Conservation (phyloP, 2,329 filamentous ascomycete genomes). For the Colletotrichum lindemuthianum region DNA sequence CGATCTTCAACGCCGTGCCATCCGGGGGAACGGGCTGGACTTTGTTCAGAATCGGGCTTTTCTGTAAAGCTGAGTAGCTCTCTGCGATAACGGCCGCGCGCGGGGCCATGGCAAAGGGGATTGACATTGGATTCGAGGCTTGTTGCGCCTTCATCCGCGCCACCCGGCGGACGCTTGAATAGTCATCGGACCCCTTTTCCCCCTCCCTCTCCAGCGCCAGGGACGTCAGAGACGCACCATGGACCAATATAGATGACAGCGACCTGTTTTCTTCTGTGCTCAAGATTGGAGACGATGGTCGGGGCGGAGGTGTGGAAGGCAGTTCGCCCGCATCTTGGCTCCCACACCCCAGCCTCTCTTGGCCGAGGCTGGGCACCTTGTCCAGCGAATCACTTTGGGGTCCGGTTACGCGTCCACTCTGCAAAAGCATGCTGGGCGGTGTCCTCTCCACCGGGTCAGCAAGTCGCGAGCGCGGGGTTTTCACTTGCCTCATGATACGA, state of each 20-base stretch:
- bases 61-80: not conserved
- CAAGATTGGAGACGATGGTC: slow-evolving; percentile 1
- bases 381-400: slow-evolving; percentile 4
- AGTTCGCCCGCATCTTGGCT: not conserved
- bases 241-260: slow-evolving; percentile 3
- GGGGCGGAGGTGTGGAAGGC: slow-evolving; percentile 7
- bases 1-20: slow-evolving; percentile 29
- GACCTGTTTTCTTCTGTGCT: slow-evolving; percentile 4
- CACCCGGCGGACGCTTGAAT: not conserved
- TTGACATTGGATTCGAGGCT: not conserved
- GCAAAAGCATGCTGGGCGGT: not conserved
- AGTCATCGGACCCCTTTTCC: not conserved
- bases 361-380: slow-evolving; percentile 8
- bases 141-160: not conserved
- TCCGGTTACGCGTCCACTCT: slow-evolving; percentile 21
- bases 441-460: slow-evolving; percentile 1
- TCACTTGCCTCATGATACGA: not conserved
- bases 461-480: not conserved
- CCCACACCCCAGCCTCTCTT: slow-evolving; percentile 18
- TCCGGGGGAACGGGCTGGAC: slow-evolving; percentile 22
- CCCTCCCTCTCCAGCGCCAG: too few species aligned
- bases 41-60: slow-evolving; percentile 6
- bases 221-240: too few species aligned
- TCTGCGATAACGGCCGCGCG: slow-evolving; percentile 23
- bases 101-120: not conserved